These are phyloP conservation scores for Ogataea allantospora DNA, from an alignment of 805 yeast species.

Conservation along the genomic window DNA sequence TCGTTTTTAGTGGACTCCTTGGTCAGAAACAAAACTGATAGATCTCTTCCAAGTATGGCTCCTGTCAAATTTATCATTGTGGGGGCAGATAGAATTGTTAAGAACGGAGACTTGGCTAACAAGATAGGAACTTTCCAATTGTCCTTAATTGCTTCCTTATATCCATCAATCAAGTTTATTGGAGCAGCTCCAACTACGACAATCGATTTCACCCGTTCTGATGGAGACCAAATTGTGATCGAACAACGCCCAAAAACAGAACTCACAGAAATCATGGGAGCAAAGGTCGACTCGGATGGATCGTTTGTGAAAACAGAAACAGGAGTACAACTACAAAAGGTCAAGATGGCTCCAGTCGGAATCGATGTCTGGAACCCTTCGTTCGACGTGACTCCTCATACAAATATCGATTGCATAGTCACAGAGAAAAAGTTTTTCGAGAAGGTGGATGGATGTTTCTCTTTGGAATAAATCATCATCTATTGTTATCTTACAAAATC, in stretches of 20 bases:
- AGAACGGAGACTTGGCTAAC: constrained; percentile 94
- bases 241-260: constrained; percentile 87
- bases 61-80: constrained; percentile 88
- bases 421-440: constrained; percentile 69
- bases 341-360: constrained; percentile 82
- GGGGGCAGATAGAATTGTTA: constrained; percentile 93
- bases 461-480: constrained; percentile 13
- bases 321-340: constrained; percentile 41
- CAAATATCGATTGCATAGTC: constrained; percentile 80
- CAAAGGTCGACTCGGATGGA: constrained; percentile 39
- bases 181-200: constrained; percentile 97
- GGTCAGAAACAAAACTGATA: constrained; percentile 26
- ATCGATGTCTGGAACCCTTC: constrained; percentile 95
- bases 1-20: constrained; percentile 64
- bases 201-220: constrained; percentile 62
- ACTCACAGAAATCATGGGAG: constrained; percentile 74
- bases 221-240: constrained; percentile 76
- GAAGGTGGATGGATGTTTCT: constrained; percentile 52
- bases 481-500: constrained; percentile 6
- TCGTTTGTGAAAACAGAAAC: constrained; percentile 30
- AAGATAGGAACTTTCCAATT: constrained; percentile 94
- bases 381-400: constrained; percentile 88
- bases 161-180: constrained; percentile 70
- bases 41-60: constrained; percentile 36
- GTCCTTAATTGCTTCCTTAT: constrained; percentile 65